Conservation (phyloP, 306 rosid species). For the barrel medic (Medicago truncatula) region MtrunA17r5.0-ANR NC_053043.1:10081501-10082000, state of each 20-base stretch:
- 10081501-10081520: conserved; percentile 48
- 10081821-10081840: conserved; percentile 44
- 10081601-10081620: conserved; percentile 36
- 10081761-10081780: conserved; percentile 40
- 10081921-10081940: neutral
- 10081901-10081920: neutral
- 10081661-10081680: conserved; percentile 32
- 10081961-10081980: neutral
- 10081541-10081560: conserved; percentile 59
- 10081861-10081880: neutral
- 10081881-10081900: neutral
- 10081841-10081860: conserved; percentile 16
- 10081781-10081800: conserved; percentile 43
- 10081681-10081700: conserved; percentile 43
- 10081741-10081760: conserved; percentile 38
- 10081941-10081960: neutral
- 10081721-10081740: conserved; percentile 34
- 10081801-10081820: conserved; percentile 39
- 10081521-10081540: conserved; percentile 69
- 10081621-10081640: conserved; percentile 33
- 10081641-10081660: neutral
- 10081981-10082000: neutral
- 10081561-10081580: conserved; percentile 56
- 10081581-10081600: conserved; percentile 39
- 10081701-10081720: conserved; percentile 38